Conservation (phyloP, 352 stramenopile species). For the Sclerospora graminicola region DNA sequence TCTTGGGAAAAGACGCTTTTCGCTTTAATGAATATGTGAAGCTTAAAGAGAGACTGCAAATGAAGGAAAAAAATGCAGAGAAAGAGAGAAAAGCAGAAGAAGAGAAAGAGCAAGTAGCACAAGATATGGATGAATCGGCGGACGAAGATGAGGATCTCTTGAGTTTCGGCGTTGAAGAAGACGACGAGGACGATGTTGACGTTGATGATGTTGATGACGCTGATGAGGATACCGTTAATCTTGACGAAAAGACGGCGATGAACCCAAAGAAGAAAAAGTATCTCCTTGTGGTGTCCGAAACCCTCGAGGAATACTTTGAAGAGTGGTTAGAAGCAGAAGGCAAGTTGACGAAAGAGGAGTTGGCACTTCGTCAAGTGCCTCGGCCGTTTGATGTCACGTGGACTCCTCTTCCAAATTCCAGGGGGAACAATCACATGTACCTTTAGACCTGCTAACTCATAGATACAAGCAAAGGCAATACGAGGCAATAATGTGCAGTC, state of each 20-base stretch:
- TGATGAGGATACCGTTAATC: constrained; percentile 16
- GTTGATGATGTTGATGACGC: constrained; percentile 4
- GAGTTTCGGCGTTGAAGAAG: constrained; percentile 18
- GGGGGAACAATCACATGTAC: constrained; percentile 79
- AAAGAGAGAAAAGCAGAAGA: constrained; percentile 8
- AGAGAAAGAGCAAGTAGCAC: constrained; percentile 9
- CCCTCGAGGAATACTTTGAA: constrained; percentile 36
- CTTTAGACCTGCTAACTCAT: constrained; percentile 35
- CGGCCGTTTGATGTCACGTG: constrained; percentile 72
- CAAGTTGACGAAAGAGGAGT: constrained; percentile 27
- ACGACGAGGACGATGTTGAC: constrained; percentile 5
- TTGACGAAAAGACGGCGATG: constrained; percentile 25
- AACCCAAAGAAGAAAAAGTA: constrained; percentile 9
- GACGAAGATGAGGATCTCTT: constrained; percentile 16
- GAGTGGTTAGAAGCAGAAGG: constrained; percentile 26
- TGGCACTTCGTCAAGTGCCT: constrained; percentile 28
- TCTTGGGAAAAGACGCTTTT: constrained; percentile 31
- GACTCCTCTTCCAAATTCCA: constrained; percentile 38
- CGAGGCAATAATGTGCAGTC: neutral
- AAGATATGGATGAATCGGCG: constrained; percentile 19
- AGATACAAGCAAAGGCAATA: constrained; percentile 7
- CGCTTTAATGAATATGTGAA: constrained; percentile 29
- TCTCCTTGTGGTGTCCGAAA: constrained; percentile 12
- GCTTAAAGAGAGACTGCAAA: constrained; percentile 29
- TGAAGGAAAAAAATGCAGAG: constrained; percentile 10